Evolutionary conservation across 2,329 filamentous ascomycete species (phyloP).

Genomic region (Colletotrichum sp.): DNA sequence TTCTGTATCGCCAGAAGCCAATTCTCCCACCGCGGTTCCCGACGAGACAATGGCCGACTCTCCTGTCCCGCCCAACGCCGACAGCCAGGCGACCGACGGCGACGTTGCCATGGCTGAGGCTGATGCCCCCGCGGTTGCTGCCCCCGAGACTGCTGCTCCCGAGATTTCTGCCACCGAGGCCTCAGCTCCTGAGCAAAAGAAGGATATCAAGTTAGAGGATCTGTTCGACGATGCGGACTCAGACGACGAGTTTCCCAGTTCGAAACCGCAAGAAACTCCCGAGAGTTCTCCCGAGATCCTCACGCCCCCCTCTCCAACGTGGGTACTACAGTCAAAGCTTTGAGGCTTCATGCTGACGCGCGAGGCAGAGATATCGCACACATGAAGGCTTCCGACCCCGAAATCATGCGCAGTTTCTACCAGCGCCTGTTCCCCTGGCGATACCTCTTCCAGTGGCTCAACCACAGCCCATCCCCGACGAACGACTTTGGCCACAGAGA

Average conservation of each 20-base stretch:
- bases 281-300: conserved; percentile 43
- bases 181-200: conserved; percentile 34
- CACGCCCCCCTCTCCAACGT: conserved; percentile 49
- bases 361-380: conserved; percentile 35
- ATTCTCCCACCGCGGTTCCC: conserved; percentile 30
- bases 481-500: conserved; percentile 92
- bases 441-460: conserved; percentile 96
- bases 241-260: conserved; percentile 66
- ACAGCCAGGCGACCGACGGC: conserved; percentile 32
- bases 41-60: conserved; percentile 40
- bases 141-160: conserved; percentile 16
- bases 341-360: not conserved
- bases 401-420: conserved; percentile 92
- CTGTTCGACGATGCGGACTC: conserved; percentile 64
- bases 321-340: conserved; percentile 24
- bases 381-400: conserved; percentile 70
- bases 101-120: conserved; percentile 48
- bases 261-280: conserved; percentile 42
- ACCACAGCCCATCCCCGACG: conserved; percentile 85
- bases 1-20: conserved; percentile 39
- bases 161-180: conserved; percentile 32
- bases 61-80: conserved; percentile 29
- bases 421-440: conserved; percentile 95
- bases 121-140: conserved; percentile 27
- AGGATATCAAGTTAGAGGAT: conserved; percentile 61